Conservation (phyloP, 176 grass and related monocot species). For the Carex kokanica region DNA sequence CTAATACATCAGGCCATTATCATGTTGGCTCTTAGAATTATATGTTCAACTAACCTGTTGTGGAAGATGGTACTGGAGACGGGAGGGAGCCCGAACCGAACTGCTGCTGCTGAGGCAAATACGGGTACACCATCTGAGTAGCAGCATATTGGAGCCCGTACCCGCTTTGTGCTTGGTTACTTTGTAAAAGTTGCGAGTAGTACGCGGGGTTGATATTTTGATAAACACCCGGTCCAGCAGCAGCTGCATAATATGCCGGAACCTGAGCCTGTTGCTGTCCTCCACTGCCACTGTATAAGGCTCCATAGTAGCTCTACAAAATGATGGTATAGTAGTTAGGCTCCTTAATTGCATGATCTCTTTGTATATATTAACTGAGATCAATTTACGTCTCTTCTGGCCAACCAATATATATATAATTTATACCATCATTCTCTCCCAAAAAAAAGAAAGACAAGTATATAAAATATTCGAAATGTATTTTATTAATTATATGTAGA, state of each 20-base stretch:
- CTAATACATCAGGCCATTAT: not conserved
- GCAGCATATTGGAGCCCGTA: conserved; percentile 18
- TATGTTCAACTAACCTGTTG: conserved; percentile 14
- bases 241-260: conserved; percentile 21
- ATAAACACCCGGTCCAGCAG: conserved; percentile 15
- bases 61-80: conserved; percentile 16
- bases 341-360: not conserved
- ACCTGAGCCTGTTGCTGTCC: conserved; percentile 27
- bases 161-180: conserved; percentile 19
- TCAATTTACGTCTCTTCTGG: not conserved
- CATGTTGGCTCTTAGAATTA: not conserved
- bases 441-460: not conserved
- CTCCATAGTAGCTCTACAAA: conserved; percentile 26
- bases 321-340: not conserved
- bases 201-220: conserved; percentile 21
- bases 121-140: conserved; percentile 18
- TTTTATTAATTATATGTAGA: not conserved
- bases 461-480: not conserved
- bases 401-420: not conserved
- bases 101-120: conserved; percentile 24
- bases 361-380: not conserved
- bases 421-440: not conserved
- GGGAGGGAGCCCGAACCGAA: conserved; percentile 17
- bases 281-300: conserved; percentile 11
- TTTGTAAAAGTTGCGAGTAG: conserved; percentile 25